Evolutionary conservation across 2,329 filamentous ascomycete genomes (phyloP).

Genomic region (Coniochaeta prunicola): DNA sequence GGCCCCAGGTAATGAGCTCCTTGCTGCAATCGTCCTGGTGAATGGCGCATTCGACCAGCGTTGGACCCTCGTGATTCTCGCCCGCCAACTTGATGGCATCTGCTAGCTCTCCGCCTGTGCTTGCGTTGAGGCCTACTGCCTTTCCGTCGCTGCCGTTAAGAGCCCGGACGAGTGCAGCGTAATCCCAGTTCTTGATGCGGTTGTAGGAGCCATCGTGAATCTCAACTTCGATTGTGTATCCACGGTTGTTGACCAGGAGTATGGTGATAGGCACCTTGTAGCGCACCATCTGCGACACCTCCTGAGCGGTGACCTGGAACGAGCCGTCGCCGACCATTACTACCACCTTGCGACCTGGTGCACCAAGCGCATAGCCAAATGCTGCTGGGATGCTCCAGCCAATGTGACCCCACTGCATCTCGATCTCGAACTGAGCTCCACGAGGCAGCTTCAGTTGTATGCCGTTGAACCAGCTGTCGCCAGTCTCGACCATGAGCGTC

Average conservation of each 20-base stretch:
- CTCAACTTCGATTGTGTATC: conserved; percentile 30
- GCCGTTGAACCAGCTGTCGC: conserved; percentile 21
- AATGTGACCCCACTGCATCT: conserved; percentile 23
- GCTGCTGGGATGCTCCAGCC: conserved; percentile 19
- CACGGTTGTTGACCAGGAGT: conserved; percentile 27
- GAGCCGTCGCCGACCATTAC: conserved; percentile 27
- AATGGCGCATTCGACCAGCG: conserved; percentile 18
- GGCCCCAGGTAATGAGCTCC: conserved; percentile 20
- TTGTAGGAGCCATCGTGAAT: conserved; percentile 27
- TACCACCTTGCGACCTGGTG: conserved; percentile 18
- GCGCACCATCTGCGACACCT: conserved; percentile 27
- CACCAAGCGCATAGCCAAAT: conserved; percentile 16
- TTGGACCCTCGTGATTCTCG: conserved; percentile 14
- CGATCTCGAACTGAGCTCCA: conserved; percentile 19
- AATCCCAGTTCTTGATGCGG: conserved; percentile 24
- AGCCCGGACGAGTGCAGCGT: conserved; percentile 16
- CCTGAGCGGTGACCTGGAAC: conserved; percentile 28
- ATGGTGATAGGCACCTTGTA: conserved; percentile 22
- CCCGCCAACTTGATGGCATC: conserved; percentile 11
- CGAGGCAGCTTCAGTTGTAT: conserved; percentile 15
- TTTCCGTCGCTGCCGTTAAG: conserved; percentile 17
- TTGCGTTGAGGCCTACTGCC: conserved; percentile 13
- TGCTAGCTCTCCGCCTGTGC: conserved; percentile 15
- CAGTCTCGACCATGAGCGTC: conserved; percentile 18
- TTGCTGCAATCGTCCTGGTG: conserved; percentile 19